phyloP scores from a whole-genome alignment of 1,284 basidiomycete genomes.

The Marasmius oreades region DNA sequence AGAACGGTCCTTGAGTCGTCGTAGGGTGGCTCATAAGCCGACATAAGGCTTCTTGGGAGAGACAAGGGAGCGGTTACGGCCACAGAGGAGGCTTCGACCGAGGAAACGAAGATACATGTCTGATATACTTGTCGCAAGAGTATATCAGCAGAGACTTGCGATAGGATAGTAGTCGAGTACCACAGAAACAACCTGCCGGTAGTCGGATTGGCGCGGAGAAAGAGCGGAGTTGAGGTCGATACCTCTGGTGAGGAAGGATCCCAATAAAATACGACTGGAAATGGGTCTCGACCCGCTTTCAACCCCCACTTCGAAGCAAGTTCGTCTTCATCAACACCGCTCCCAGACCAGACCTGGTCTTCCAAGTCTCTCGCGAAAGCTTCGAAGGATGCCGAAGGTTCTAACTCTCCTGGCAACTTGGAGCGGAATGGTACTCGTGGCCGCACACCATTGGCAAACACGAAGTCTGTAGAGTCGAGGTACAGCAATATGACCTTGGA shows the following conservation, averaged over 20 bases:
- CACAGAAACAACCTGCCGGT: neutral
- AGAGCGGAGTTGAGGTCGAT: neutral
- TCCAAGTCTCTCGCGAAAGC: neutral
- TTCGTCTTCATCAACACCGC: neutral
- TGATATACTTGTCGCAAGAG: neutral
- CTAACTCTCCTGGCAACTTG: neutral
- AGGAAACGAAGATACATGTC: neutral
- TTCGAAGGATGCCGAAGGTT: neutral
- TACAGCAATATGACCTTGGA: neutral
- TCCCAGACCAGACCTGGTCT: neutral
- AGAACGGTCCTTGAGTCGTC: conserved; percentile 8
- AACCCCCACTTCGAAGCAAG: neutral
- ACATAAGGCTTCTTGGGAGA: conserved; percentile 8
- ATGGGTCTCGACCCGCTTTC: neutral
- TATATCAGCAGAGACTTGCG: neutral
- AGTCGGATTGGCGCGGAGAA: neutral
- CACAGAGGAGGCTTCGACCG: neutral
- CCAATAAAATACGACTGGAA: neutral
- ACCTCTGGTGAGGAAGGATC: neutral
- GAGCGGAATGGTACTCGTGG: neutral
- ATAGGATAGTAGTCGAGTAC: neutral
- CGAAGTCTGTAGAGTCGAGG: neutral
- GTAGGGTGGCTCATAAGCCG: conserved; percentile 1
- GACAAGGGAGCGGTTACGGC: conserved; percentile 1
- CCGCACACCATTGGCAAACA: neutral